These are phyloP conservation scores for Casuarina glauca DNA, from an alignment of 306 rosid species.

Conservation along the genomic window DNA sequence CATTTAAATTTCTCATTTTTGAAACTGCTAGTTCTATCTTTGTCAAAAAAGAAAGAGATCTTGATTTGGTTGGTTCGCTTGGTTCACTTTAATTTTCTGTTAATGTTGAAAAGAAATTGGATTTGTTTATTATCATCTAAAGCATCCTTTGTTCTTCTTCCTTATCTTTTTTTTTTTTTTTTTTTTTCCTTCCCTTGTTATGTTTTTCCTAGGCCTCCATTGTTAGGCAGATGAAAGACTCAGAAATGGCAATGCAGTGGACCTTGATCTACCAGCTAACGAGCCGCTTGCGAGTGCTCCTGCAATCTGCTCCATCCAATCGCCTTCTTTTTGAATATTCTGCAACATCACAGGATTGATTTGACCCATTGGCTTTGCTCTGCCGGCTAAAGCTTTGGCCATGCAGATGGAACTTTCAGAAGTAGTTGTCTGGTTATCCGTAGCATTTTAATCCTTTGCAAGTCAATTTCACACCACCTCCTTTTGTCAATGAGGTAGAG, in stretches of 20 bases:
- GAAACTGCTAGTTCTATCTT: not conserved
- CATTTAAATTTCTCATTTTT: not conserved
- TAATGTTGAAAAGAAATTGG: not conserved
- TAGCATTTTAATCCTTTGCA: not conserved
- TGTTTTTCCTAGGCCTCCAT: conserved; percentile 61
- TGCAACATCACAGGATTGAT: conserved; percentile 66
- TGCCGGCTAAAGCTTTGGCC: not conserved
- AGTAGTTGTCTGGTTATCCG: not conserved
- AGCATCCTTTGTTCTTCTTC: not conserved
- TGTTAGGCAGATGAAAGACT: conserved; percentile 87
- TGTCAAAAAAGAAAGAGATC: not conserved
- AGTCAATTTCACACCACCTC: not conserved
- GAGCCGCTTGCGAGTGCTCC: conserved; percentile 69
- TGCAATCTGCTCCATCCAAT: conserved; percentile 70
- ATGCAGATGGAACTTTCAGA: not conserved
- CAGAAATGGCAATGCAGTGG: conserved; percentile 93
- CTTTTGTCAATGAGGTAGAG: not conserved
- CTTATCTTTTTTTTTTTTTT: not conserved
- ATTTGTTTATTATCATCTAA: conserved; percentile 16
- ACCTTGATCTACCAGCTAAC: conserved; percentile 83
- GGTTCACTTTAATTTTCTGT: no score
- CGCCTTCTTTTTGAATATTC: conserved; percentile 82
- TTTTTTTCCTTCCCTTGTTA: not conserved
- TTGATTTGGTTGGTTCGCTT: not conserved
- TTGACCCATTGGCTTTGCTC: conserved; percentile 26